Evolutionary conservation across 2,329 filamentous ascomycete species (phyloP).

Genomic region (Tolypocladium album): DNA sequence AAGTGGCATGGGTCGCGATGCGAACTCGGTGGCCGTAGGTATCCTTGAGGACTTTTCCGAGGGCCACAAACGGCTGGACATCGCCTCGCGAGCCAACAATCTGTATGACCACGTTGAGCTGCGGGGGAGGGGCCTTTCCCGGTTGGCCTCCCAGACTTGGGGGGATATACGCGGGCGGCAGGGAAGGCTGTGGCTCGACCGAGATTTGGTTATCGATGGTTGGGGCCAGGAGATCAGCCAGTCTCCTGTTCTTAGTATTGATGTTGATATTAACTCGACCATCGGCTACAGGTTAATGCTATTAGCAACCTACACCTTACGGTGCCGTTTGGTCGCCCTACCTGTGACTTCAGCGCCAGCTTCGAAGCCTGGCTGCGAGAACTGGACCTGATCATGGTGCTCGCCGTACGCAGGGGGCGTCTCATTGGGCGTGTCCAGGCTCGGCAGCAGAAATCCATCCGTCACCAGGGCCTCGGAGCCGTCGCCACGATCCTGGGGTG

Average conservation of each 20-base stretch:
- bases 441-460: conserved; percentile 29
- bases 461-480: conserved; percentile 21
- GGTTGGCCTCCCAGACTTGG: conserved; percentile 58
- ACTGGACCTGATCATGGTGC: conserved; percentile 41
- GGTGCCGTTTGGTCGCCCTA: conserved; percentile 12
- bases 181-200: conserved; percentile 33
- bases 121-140: conserved; percentile 43
- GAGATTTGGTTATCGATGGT: conserved; percentile 47
- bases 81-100: conserved; percentile 67
- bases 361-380: conserved; percentile 52
- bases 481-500: conserved; percentile 6
- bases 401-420: conserved; percentile 50
- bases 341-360: conserved; percentile 50
- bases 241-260: conserved; percentile 54
- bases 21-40: conserved; percentile 62
- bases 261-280: conserved; percentile 74
- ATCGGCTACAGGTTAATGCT: conserved; percentile 42
- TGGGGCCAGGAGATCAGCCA: conserved; percentile 58
- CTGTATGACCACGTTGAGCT: conserved; percentile 62
- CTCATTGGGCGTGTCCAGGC: conserved; percentile 28
- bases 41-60: conserved; percentile 54
- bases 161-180: conserved; percentile 61
- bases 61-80: conserved; percentile 64
- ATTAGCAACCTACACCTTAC: background rate
- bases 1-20: conserved; percentile 61